Evolutionary conservation across 768 basidiomycete species (phyloP).

Genomic region (Leccinellum luteum): DNA sequence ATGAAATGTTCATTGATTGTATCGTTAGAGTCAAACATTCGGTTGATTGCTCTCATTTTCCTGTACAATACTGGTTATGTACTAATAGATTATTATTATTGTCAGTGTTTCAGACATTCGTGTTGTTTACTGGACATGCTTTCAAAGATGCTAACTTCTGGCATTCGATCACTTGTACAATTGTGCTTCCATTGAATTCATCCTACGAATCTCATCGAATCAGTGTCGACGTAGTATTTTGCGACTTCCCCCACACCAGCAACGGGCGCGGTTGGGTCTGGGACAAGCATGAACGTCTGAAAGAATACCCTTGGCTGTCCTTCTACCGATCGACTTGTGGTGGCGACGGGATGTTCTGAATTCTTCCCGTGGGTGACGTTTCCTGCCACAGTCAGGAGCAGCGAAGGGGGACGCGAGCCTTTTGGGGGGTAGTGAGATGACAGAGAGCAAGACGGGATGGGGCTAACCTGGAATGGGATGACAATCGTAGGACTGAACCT

Average conservation of each 20-base stretch:
- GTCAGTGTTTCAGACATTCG: not conserved
- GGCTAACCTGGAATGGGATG: slow-evolving; percentile 79
- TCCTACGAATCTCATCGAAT: slow-evolving; percentile 81
- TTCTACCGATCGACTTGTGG: slow-evolving; percentile 52
- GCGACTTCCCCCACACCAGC: slow-evolving; percentile 70
- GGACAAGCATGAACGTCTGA: slow-evolving; percentile 83
- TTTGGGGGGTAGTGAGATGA: slow-evolving; percentile 6
- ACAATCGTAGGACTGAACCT: slow-evolving; percentile 85
- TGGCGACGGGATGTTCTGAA: slow-evolving; percentile 54
- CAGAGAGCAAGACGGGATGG: slow-evolving; percentile 2
- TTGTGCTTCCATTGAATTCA: slow-evolving; percentile 30
- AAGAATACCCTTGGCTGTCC: slow-evolving; percentile 83
- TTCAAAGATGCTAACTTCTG: not conserved
- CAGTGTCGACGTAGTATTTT: slow-evolving; percentile 79
- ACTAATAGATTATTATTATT: slow-evolving; percentile 8
- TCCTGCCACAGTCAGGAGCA: slow-evolving; percentile 78
- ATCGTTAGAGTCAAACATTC: slow-evolving; percentile 79
- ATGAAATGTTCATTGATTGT: slow-evolving; percentile 12
- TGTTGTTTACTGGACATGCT: not conserved
- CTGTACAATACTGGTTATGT: slow-evolving; percentile 4
- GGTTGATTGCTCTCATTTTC: slow-evolving; percentile 44
- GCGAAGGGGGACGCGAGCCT: slow-evolving; percentile 78
- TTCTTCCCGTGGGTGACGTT: slow-evolving; percentile 70
- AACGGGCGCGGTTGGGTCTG: slow-evolving; percentile 64
- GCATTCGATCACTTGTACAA: not conserved